phyloP scores from a whole-genome alignment of 805 yeast species.

The Wickerhamomyces queroliae region DNA sequence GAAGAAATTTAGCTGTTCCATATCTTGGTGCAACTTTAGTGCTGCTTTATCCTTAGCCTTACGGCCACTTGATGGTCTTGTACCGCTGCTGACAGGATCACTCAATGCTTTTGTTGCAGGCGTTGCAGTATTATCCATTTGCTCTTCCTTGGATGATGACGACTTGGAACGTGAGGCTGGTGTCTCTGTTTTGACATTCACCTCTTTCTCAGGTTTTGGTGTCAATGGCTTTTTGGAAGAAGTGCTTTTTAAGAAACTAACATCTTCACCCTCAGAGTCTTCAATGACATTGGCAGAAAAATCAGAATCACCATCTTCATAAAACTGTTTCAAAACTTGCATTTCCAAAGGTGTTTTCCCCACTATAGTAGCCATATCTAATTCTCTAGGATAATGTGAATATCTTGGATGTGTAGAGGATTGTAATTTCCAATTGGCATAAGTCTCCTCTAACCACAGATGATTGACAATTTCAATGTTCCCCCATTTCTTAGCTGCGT shows the following conservation, averaged over 20 bases:
- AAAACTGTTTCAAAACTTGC: constrained; percentile 30
- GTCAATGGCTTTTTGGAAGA: not conserved
- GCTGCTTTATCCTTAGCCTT: constrained; percentile 68
- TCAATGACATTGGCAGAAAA: constrained; percentile 13
- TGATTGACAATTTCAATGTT: constrained; percentile 62
- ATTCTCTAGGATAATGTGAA: constrained; percentile 36
- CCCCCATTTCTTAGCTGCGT: constrained; percentile 68
- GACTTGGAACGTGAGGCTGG: not conserved
- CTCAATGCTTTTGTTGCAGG: not conserved
- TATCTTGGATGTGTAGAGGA: constrained; percentile 43
- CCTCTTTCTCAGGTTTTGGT: not conserved
- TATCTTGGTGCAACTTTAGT: constrained; percentile 57
- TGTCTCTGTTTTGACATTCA: too few relatives aligned
- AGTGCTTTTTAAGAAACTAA: not conserved
- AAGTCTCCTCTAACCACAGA: constrained; percentile 85
- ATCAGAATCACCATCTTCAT: constrained; percentile 28
- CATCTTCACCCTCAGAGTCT: constrained; percentile 18
- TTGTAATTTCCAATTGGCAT: constrained; percentile 49
- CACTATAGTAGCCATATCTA: constrained; percentile 39
- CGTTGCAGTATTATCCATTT: too few relatives aligned
- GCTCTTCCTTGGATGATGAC: too few relatives aligned
- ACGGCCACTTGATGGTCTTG: constrained; percentile 27
- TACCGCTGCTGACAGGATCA: not conserved
- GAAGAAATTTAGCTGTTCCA: constrained; percentile 61
- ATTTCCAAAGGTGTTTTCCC: constrained; percentile 45